Conservation (phyloP, 805 yeast species). For the Geotrichum ghanense region DNA sequence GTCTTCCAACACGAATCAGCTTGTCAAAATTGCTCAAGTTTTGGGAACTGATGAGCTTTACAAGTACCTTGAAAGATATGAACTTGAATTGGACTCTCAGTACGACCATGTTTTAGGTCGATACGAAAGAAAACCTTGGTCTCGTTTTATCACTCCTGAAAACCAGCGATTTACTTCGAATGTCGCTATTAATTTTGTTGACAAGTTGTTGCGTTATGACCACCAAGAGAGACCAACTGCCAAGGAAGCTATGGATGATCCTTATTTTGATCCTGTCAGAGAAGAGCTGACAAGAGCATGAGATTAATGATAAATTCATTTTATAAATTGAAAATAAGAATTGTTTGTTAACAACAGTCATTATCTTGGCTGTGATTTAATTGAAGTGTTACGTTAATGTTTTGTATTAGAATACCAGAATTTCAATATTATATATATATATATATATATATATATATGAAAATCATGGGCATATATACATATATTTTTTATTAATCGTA, state of each 20-base stretch:
- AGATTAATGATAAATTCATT: not conserved
- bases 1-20: constrained; percentile 79
- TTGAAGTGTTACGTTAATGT: no score
- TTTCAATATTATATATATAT: no score
- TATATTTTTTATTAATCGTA: no score
- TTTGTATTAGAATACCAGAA: no score
- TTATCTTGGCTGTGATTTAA: no score
- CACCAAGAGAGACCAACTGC: constrained; percentile 86
- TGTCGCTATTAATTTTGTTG: constrained; percentile 73
- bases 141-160: constrained; percentile 53
- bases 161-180: constrained; percentile 58
- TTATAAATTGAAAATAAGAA: no score
- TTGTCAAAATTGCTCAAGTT: constrained; percentile 79
- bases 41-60: constrained; percentile 75
- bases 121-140: constrained; percentile 84
- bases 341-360: no score
- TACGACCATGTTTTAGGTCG: constrained; percentile 62
- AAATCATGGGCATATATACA: no score
- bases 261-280: constrained; percentile 26
- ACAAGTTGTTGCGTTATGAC: constrained; percentile 69
- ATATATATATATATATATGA: no score
- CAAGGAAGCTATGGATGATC: constrained; percentile 72
- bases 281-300: constrained; percentile 10
- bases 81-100: constrained; percentile 58
- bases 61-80: constrained; percentile 59